Evolutionary conservation across 2,329 filamentous ascomycete species (phyloP).

Genomic region (Aspergillus sp.): DNA sequence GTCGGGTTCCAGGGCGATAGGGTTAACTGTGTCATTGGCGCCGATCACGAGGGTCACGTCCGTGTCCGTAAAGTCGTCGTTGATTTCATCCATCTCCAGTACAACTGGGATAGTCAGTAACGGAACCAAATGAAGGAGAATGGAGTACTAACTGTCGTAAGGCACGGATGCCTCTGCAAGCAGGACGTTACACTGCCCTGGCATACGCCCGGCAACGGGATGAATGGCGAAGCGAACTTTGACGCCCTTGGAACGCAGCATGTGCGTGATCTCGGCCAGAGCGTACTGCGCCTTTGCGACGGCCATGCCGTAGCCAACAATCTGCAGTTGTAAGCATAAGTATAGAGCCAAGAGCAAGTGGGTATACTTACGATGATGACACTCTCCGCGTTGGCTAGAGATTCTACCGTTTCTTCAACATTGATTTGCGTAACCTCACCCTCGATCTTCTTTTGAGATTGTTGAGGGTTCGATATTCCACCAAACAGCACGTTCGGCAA

Average conservation of each 20-base stretch:
- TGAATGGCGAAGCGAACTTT: constrained; percentile 89
- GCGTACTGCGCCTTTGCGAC: constrained; percentile 92
- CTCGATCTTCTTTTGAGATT: constrained; percentile 66
- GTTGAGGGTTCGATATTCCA: constrained; percentile 66
- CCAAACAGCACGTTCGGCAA: constrained; percentile 89
- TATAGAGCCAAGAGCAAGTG: neutral
- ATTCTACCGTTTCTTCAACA: constrained; percentile 77
- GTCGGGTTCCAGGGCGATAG: constrained; percentile 79
- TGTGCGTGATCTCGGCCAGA: constrained; percentile 75
- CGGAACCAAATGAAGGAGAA: neutral
- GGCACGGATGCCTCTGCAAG: constrained; percentile 84
- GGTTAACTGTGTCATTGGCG: constrained; percentile 90
- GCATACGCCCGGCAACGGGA: constrained; percentile 88
- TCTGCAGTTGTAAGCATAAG: constrained; percentile 18
- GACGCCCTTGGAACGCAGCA: constrained; percentile 71
- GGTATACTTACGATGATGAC: constrained; percentile 67
- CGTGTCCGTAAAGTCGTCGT: constrained; percentile 83
- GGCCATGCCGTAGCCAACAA: constrained; percentile 92
- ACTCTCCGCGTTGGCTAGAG: constrained; percentile 71
- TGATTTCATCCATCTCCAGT: constrained; percentile 94
- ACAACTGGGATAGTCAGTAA: constrained; percentile 54
- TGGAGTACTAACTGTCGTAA: constrained; percentile 65
- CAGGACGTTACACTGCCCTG: constrained; percentile 87
- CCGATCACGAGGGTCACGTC: constrained; percentile 87
- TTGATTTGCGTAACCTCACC: constrained; percentile 76